Percentiles rank a stretch among this genome's conserved stretches.
Conservation (phyloP, 2,329 filamentous ascomycete genomes). For the Septoria linicola region DNA sequence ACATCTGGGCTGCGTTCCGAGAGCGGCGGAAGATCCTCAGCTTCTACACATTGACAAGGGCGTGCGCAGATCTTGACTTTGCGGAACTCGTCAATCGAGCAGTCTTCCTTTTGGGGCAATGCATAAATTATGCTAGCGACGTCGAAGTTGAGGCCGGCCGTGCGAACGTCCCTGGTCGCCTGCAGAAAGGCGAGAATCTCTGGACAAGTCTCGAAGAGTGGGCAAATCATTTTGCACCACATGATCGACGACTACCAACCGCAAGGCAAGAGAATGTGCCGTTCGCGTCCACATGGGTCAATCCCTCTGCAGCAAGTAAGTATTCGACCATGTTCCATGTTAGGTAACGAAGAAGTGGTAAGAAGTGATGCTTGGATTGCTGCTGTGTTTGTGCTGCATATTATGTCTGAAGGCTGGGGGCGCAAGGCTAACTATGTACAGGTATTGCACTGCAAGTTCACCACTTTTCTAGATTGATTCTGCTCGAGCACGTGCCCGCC, state of each 20-base stretch:
- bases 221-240: constrained; percentile 42
- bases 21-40: constrained; percentile 55
- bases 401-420: too few relatives aligned
- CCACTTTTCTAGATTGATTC: constrained; percentile 51
- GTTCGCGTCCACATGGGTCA: constrained; percentile 51
- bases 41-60: constrained; percentile 55
- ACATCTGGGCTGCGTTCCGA: constrained; percentile 61
- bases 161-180: constrained; percentile 40
- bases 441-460: constrained; percentile 51
- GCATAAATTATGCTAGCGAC: constrained; percentile 56
- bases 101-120: constrained; percentile 55
- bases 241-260: constrained; percentile 43
- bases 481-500: constrained; percentile 45
- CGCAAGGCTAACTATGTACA: too few relatives aligned
- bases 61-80: constrained; percentile 47
- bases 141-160: constrained; percentile 46
- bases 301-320: constrained; percentile 46
- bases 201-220: constrained; percentile 51
- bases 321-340: too few relatives aligned
- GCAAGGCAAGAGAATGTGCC: constrained; percentile 28
- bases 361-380: too few relatives aligned
- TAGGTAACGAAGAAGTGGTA: too few relatives aligned
- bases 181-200: constrained; percentile 47
- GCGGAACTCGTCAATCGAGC: constrained; percentile 55
- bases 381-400: too few relatives aligned